Base-by-base conservation (phyloP, 768 basidiomycete species). In the Trametes meyenii region DNA sequence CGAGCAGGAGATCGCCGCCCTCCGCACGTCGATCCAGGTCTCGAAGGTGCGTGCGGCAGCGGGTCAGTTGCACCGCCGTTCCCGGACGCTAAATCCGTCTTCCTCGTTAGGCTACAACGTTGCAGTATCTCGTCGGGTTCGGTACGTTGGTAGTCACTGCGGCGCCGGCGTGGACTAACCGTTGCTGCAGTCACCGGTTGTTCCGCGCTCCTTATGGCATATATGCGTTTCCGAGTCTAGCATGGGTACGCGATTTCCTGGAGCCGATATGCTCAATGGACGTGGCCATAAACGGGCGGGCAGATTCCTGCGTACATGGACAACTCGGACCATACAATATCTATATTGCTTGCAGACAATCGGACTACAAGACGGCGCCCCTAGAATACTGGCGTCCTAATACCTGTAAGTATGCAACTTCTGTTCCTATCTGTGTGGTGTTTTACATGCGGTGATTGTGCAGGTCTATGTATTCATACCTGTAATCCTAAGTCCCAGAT, bases 1-100 rank as follows among this genome's bases (percentile, higher is more conserved):
- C 66, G 96, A 99, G 74, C 92, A 92, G 71, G 95, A 98, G 75
- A 96, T 96, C 70, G 93, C 94, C 10, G 86, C 85, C 2, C 73
- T 97, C 55, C 79, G 91, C 57, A 96, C 92, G 1, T 79, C 87
- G 7, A 93, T 94, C 36, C 92, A 94, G 71, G 85, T 90, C 0
- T 90, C 90, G 55, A 94, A 94, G 84, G 90, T 87, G 58, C 36
- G 79, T 61, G 55, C 36, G 14, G 5, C 17, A 3, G 24, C n/a
- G 17, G 16, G 17, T 8, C 2, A n/a, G 13, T 7, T 36, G 14
- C 11, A 33, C 29, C 29, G 29, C 29, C 29, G 50, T 3, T n/a
- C 53, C 19, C 10, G 35, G 48, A 26, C 23, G 19, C 38, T 51
- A 35, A 26, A 16, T 50, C 55, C 36, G 50, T 33, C 38, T 58